Conservation (phyloP, 495 filamentous ascomycete genomes). For the Neurospora discreta region DNA sequence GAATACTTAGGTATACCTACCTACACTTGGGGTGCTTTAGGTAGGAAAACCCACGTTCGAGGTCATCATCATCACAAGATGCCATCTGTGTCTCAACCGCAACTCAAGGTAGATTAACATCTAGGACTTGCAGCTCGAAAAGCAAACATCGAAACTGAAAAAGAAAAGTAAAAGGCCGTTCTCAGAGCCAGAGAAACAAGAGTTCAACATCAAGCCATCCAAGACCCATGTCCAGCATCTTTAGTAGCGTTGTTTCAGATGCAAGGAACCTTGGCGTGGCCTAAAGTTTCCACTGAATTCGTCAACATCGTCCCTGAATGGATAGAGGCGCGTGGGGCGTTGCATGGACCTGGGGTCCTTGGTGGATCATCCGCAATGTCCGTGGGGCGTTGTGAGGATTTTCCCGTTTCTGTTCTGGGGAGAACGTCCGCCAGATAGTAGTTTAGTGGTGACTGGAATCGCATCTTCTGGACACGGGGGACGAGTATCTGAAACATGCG, state of each 20-base stretch:
- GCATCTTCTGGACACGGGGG: background rate
- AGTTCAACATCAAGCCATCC: background rate
- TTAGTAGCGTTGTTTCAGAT: slow-evolving; percentile 24
- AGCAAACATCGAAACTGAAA: background rate
- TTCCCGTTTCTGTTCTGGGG: background rate
- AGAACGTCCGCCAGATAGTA: background rate
- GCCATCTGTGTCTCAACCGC: too few relatives aligned
- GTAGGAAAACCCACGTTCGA: too few relatives aligned
- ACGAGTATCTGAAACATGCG: background rate
- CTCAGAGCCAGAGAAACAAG: background rate
- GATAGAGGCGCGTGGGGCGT: slow-evolving; percentile 1
- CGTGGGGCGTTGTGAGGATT: background rate
- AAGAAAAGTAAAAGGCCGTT: background rate
- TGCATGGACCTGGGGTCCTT: background rate
- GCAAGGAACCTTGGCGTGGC: slow-evolving; percentile 17
- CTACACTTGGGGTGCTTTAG: too few relatives aligned
- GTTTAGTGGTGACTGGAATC: background rate
- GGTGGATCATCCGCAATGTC: background rate
- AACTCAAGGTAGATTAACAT: too few relatives aligned
- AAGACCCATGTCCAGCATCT: background rate
- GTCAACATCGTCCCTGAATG: background rate
- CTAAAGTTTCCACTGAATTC: slow-evolving; percentile 3
- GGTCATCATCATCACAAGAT: too few relatives aligned
- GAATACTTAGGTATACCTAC: too few relatives aligned
- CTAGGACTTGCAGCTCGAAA: too few relatives aligned